Evolutionary conservation across 2,329 filamentous ascomycete species (phyloP).

Genomic region (Sporothrix pallida): DNA sequence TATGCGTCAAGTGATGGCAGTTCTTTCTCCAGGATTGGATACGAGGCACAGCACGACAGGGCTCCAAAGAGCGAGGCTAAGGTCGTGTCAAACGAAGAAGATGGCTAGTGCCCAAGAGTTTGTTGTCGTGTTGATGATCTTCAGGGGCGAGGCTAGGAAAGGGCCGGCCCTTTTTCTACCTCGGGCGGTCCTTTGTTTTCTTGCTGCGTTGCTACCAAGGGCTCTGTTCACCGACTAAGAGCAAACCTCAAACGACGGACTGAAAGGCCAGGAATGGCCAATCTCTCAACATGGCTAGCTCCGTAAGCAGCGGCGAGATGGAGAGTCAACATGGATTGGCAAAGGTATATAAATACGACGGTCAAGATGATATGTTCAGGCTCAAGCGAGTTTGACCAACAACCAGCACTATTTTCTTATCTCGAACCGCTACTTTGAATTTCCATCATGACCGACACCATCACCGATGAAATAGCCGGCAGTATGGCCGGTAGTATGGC

Average conservation of each 20-base stretch:
- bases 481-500: too few relatives aligned
- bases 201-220: not conserved
- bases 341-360: not conserved
- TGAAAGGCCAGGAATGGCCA: not conserved
- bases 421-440: too few relatives aligned
- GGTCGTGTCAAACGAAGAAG: not conserved
- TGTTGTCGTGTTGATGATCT: conserved; percentile 4
- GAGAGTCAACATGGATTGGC: not conserved
- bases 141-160: not conserved
- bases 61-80: not conserved
- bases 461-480: too few relatives aligned
- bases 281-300: conserved; percentile 33
- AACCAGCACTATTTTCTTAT: not conserved
- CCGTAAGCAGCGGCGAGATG: not conserved
- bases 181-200: not conserved
- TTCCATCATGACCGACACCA: not conserved
- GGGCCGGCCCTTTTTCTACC: not conserved
- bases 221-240: conserved; percentile 11
- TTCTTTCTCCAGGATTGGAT: not conserved
- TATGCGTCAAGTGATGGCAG: not conserved
- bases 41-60: not conserved
- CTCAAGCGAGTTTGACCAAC: not conserved
- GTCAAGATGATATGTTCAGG: not conserved
- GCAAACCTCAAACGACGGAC: conserved; percentile 34
- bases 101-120: not conserved